Evolutionary conservation across 2,329 filamentous ascomycete species (phyloP).

Genomic region (Teratosphaeria gauchensis): DNA sequence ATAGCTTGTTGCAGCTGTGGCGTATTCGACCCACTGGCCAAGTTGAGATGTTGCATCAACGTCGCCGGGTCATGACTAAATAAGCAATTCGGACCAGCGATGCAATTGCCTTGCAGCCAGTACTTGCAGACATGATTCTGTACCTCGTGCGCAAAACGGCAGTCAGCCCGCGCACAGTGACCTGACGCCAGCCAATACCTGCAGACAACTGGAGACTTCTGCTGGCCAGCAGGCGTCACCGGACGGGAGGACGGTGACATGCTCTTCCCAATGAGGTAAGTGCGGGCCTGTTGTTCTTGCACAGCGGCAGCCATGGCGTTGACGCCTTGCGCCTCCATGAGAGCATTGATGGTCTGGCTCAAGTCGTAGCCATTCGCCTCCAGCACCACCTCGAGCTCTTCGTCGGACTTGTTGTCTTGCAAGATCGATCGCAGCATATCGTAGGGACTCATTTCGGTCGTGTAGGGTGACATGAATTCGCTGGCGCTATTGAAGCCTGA

Average conservation of each 20-base stretch:
- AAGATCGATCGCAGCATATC: slow-evolving; percentile 95
- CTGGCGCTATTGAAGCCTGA: slow-evolving; percentile 69
- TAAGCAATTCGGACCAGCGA: slow-evolving; percentile 86
- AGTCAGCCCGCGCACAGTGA: slow-evolving; percentile 91
- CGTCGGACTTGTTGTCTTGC: slow-evolving; percentile 77
- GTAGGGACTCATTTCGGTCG: slow-evolving; percentile 91
- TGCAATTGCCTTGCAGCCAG: slow-evolving; percentile 90
- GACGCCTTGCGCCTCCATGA: slow-evolving; percentile 64
- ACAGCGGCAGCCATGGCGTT: slow-evolving; percentile 26
- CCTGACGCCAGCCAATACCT: slow-evolving; percentile 94
- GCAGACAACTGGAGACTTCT: slow-evolving; percentile 83
- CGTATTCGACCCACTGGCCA: slow-evolving; percentile 56
- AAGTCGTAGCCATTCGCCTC: slow-evolving; percentile 87
- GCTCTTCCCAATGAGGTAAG: slow-evolving; percentile 78
- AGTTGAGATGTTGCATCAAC: slow-evolving; percentile 68
- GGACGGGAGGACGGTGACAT: slow-evolving; percentile 65
- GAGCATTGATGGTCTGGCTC: slow-evolving; percentile 77
- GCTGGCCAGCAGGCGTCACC: slow-evolving; percentile 62
- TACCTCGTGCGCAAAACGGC: slow-evolving; percentile 91
- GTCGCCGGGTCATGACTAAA: slow-evolving; percentile 94
- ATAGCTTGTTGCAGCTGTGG: slow-evolving; percentile 47
- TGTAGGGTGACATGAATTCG: slow-evolving; percentile 61
- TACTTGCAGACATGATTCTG: slow-evolving; percentile 99
- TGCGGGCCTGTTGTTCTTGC: slow-evolving; percentile 24
- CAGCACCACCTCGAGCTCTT: slow-evolving; percentile 87